Percentiles rank a stretch among this genome's conserved stretches.
phyloP scores from a whole-genome alignment of 2,329 filamentous ascomycete species.

The Diaporthe sp. region DNA sequence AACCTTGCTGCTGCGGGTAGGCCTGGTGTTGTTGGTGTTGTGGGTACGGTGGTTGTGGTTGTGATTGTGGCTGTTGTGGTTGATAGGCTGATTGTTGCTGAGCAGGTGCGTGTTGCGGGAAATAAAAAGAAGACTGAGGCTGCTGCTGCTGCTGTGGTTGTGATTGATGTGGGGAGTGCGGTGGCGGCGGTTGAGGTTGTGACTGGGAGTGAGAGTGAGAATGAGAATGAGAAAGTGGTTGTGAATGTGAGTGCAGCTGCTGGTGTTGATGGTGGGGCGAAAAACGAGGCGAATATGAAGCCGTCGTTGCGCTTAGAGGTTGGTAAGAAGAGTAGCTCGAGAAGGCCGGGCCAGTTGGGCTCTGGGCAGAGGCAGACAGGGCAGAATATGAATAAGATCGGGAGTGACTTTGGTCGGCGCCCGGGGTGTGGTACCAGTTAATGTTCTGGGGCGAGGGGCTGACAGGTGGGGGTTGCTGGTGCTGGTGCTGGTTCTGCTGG shows the following conservation, averaged over 20 bases:
- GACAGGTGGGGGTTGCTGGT: slow-evolving; percentile 31
- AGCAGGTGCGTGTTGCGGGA: slow-evolving; percentile 20
- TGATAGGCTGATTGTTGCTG: slow-evolving; percentile 35
- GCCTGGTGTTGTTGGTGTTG: slow-evolving; percentile 17
- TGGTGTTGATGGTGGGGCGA: slow-evolving; percentile 36
- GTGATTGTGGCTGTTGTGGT: not conserved
- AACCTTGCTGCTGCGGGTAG: slow-evolving; percentile 33
- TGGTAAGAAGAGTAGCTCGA: slow-evolving; percentile 37
- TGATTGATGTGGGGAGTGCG: not conserved
- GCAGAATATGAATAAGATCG: slow-evolving; percentile 41
- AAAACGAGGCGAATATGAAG: slow-evolving; percentile 34
- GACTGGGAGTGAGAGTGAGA: not conserved
- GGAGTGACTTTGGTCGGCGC: slow-evolving; percentile 33
- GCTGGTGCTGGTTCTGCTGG: slow-evolving; percentile 33
- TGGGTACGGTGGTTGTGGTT: slow-evolving; percentile 9
- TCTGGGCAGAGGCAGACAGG: slow-evolving; percentile 37
- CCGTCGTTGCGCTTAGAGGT: slow-evolving; percentile 33
- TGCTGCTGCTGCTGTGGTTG: slow-evolving; percentile 9
- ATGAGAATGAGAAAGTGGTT: not conserved
- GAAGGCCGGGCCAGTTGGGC: slow-evolving; percentile 36
- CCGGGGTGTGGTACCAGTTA: slow-evolving; percentile 40
- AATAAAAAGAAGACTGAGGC: slow-evolving; percentile 3
- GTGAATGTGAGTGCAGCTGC: slow-evolving; percentile 9
- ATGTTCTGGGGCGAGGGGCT: slow-evolving; percentile 31
- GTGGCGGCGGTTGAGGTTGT: not conserved